Evolutionary conservation across 352 stramenopile genomes (phyloP), one percentile per base, ranked within the genome.

Genomic region (Globisporangium alternatum): DNA sequence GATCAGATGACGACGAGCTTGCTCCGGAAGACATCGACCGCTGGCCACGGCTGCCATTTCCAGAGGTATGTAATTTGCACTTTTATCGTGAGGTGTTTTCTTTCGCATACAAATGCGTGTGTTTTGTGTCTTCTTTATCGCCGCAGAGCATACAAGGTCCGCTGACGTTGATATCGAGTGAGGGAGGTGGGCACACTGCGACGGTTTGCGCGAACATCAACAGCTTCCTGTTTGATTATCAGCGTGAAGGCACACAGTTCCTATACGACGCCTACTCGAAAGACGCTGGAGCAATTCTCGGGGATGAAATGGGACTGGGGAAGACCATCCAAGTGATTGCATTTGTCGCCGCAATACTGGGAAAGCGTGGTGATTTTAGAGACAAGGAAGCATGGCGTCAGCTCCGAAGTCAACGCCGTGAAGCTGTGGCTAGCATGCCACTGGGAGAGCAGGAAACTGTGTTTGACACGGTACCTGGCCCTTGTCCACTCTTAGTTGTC

Each of bases 301-400:
- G 97, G 19, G 98, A 99, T 69, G 98, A 99, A 68, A 99, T 99
- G 97, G 97, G 90, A 4, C 78, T 98, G 0, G 91, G 91, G 7
- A 97, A 98, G 69, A 98, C 95, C 8, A 89, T 97, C 56, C 98
- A 99, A 69, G 88, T 95, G 19, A 93, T 98, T 25, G 76, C 90
- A 30, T 87, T 97, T 51, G 60, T 99, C 22, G 81, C 98, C 4
- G 91, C 86, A 25, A 88, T 96, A 28, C 70, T 98, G 12, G 86
- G 93, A 61, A 98, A 98, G 58, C 76, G 82, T 30, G 97, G 96
- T 31, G 95, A 97, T 33, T 93, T 96, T 57, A 77, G 98, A 3
- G 93, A 99, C 69, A 96, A 98, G 45, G 93, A 98, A 5, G 87
- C 91, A n/a, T 90, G 99, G 73, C 98, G 82, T 60, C 83, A 93